phyloP scores from a whole-genome alignment of 306 rosid genomes.

The Senna siamea region DNA sequence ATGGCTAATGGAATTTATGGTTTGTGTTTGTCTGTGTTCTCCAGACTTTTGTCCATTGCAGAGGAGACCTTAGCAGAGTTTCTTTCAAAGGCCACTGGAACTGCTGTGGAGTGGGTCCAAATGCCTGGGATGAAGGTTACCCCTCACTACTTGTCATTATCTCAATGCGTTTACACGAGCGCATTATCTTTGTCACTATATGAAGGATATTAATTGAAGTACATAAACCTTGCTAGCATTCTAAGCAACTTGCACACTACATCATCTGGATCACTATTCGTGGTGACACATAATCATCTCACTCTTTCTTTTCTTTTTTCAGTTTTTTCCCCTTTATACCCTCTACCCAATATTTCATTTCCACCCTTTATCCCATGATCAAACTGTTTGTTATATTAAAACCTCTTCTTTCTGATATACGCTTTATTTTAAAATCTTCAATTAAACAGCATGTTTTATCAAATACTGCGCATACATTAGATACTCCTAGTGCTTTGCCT shows the following conservation, averaged over 20 bases:
- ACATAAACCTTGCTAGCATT: constrained; percentile 42
- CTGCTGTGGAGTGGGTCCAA: constrained; percentile 99
- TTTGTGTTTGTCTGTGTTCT: constrained; percentile 42
- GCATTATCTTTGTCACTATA: constrained; percentile 33
- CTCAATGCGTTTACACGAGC: not conserved
- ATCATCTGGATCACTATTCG: not conserved
- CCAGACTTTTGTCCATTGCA: constrained; percentile 98
- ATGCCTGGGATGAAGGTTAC: constrained; percentile 99
- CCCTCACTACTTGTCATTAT: constrained; percentile 27
- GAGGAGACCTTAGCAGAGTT: constrained; percentile 99
- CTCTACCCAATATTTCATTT: not conserved
- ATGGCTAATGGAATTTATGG: constrained; percentile 37
- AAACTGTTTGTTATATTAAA: not conserved
- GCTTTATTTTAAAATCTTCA: not conserved
- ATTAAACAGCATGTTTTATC: not conserved
- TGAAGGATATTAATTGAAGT: constrained; percentile 13
- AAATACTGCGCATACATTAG: not conserved
- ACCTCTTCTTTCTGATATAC: not conserved
- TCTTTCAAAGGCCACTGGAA: constrained; percentile 99
- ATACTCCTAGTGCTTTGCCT: not conserved
- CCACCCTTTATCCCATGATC: not conserved
- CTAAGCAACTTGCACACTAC: constrained; percentile 40
- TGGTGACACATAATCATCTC: not conserved
- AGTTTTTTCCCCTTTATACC: not conserved
- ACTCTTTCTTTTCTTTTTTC: not conserved